Conservation (phyloP, 23 red algal species). For the Cyanidioschyzon merolae region DNA sequence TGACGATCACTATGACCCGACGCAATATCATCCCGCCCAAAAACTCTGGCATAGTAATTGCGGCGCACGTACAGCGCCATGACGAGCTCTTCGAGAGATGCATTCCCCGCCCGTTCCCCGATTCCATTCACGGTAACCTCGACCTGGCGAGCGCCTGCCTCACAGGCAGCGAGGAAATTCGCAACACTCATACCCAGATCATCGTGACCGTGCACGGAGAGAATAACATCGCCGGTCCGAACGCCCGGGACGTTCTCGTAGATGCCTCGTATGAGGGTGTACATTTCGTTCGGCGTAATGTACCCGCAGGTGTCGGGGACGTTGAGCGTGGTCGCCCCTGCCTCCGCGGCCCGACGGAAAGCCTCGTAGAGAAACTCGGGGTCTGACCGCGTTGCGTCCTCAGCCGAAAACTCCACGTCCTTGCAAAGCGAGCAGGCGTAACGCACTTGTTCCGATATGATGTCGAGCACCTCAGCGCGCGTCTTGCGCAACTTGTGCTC, state of each 20-base stretch:
- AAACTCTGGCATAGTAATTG: slow-evolving; percentile 54
- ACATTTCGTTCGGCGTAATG: slow-evolving; percentile 75
- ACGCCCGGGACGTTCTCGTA: slow-evolving; percentile 56
- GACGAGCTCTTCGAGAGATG: slow-evolving; percentile 88
- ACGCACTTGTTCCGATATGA: slow-evolving; percentile 63
- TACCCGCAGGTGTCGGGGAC: slow-evolving; percentile 96
- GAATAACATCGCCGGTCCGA: slow-evolving; percentile 50
- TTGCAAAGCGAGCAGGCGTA: slow-evolving; percentile 89
- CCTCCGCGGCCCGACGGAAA: slow-evolving; percentile 64
- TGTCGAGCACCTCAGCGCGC: slow-evolving; percentile 68
- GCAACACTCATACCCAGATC: slow-evolving; percentile 96
- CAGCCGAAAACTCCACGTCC: slow-evolving; percentile 98
- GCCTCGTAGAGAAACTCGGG: slow-evolving; percentile 81
- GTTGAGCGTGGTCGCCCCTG: slow-evolving; percentile 95
- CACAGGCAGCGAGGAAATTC: slow-evolving; percentile 82
- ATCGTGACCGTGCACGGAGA: slow-evolving; percentile 97
- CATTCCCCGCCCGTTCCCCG: slow-evolving; percentile 95
- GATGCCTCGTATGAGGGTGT: slow-evolving; percentile 49
- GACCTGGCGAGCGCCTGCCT: slow-evolving; percentile 82
- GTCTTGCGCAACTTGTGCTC: slow-evolving; percentile 91
- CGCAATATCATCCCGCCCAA: slow-evolving; percentile 32
- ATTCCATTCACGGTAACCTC: slow-evolving; percentile 99
- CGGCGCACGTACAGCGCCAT: slow-evolving; percentile 93
- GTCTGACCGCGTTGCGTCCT: slow-evolving; percentile 94
- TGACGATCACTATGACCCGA: neutral